Percentiles rank a stretch among this genome's conserved stretches.
Evolutionary conservation across 257 asterid genomes (phyloP).

Genomic region (Ligustrum vulgare): DNA sequence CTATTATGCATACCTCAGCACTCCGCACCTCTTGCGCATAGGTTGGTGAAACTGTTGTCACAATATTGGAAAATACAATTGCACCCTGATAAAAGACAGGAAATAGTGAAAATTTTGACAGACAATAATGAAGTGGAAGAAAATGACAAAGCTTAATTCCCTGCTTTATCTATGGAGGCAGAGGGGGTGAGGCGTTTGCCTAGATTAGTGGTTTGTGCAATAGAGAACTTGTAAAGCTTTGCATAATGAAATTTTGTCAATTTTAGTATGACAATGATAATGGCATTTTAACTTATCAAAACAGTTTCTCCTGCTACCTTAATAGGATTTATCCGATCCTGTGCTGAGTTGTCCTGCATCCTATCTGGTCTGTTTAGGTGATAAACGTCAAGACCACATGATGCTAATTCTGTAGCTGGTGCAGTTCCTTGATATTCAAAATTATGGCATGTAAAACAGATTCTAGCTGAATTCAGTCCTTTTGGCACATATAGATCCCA

Average conservation of each 20-base stretch:
- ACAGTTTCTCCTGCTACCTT: conserved; percentile 49
- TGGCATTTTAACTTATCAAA: background rate
- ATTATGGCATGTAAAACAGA: conserved; percentile 98
- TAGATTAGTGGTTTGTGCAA: background rate
- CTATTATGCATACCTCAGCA: conserved; percentile 58
- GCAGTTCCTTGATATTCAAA: conserved; percentile 99
- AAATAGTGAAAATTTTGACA: conserved; percentile 9
- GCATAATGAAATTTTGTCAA: background rate
- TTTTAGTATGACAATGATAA: background rate
- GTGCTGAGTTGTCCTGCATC: conserved; percentile 88
- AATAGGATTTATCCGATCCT: conserved; percentile 77
- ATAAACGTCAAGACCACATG: conserved; percentile 92
- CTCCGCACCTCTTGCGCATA: conserved; percentile 90
- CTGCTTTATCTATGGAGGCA: background rate
- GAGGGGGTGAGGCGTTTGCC: background rate
- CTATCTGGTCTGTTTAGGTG: conserved; percentile 89
- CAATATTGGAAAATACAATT: conserved; percentile 91
- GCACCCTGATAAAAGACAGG: conserved; percentile 71
- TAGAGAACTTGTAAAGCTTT: background rate
- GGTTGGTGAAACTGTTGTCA: conserved; percentile 96
- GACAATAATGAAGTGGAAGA: conserved; percentile 14
- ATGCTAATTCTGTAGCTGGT: conserved; percentile 75
- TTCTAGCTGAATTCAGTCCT: conserved; percentile 90
- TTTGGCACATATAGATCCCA: conserved; percentile 89
- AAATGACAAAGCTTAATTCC: background rate